These are phyloP conservation scores for Theobroma cacao DNA, from an alignment of 345 rosid genomes.

Conservation along the genomic window DNA sequence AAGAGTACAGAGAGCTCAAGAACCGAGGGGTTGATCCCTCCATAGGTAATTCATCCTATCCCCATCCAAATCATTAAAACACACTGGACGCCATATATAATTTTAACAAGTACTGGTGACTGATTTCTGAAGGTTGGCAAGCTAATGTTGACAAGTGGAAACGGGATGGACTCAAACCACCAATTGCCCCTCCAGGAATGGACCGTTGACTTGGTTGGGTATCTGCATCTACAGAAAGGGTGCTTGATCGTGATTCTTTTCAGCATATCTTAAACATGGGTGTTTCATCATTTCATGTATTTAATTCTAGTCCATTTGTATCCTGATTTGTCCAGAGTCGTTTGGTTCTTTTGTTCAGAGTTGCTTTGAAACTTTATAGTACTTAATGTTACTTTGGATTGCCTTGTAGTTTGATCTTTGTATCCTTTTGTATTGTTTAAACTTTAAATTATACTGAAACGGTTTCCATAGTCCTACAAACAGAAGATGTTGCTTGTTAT, in stretches of 20 bases:
- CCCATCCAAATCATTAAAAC: background rate
- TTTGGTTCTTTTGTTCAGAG: background rate
- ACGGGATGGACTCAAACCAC: constrained; percentile 29
- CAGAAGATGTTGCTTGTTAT: background rate
- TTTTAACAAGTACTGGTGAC: background rate
- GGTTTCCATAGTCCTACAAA: too few relatives aligned
- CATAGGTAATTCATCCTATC: constrained; percentile 26
- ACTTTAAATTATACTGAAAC: background rate
- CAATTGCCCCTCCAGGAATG: constrained; percentile 24
- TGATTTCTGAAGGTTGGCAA: constrained; percentile 35
- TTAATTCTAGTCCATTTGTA: background rate
- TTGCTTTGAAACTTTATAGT: background rate
- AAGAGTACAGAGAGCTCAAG: constrained; percentile 58
- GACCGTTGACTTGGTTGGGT: background rate
- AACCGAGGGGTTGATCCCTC: constrained; percentile 46
- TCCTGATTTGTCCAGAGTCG: background rate
- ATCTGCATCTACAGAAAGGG: background rate
- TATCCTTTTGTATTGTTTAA: background rate
- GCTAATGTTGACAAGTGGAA: constrained; percentile 37
- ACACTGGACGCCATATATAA: background rate
- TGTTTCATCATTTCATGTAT: background rate
- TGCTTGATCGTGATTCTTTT: background rate
- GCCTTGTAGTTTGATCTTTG: background rate
- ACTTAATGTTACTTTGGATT: background rate
- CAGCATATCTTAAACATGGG: background rate